These are phyloP conservation scores for Rhizopus stolonifer DNA, from an alignment of 371 early-diverging fungal species.

Conservation along the genomic window DNA sequence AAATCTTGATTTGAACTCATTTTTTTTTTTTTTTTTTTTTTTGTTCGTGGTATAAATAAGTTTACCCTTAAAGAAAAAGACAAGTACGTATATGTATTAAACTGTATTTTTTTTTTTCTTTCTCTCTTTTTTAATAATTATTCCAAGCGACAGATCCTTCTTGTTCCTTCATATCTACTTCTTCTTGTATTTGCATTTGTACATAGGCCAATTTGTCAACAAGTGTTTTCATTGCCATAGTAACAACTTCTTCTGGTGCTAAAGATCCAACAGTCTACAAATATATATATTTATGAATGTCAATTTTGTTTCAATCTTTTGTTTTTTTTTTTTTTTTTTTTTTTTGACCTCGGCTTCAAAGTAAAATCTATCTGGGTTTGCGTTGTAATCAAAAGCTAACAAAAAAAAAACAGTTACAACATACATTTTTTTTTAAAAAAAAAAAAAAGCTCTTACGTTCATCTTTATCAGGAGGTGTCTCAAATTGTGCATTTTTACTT, in stretches of 20 bases:
- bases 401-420: not conserved
- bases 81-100: too few relatives aligned
- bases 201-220: constrained; percentile 80
- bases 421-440: constrained; percentile 4
- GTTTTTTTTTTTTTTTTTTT: too few relatives aligned
- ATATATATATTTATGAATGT: not conserved
- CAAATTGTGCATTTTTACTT: constrained; percentile 73
- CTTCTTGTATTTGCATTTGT: constrained; percentile 74
- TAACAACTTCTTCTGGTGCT: constrained; percentile 84
- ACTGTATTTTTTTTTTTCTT: too few relatives aligned
- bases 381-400: constrained; percentile 82
- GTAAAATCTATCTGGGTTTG: constrained; percentile 86
- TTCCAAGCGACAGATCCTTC: constrained; percentile 31
- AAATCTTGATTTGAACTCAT: not conserved
- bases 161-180: constrained; percentile 51
- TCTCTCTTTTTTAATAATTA: constrained; percentile 19
- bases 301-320: not conserved
- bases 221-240: constrained; percentile 78
- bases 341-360: constrained; percentile 76
- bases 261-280: constrained; percentile 81
- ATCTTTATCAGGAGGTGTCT: constrained; percentile 61
- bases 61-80: not conserved
- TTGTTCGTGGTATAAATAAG: not conserved
- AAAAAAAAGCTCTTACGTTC: constrained; percentile 50
- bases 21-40: too few relatives aligned